Percentiles rank a stretch among this genome's conserved stretches.
Evolutionary conservation across 306 rosid species (phyloP).

Genomic region (Lablab purpureus): DNA sequence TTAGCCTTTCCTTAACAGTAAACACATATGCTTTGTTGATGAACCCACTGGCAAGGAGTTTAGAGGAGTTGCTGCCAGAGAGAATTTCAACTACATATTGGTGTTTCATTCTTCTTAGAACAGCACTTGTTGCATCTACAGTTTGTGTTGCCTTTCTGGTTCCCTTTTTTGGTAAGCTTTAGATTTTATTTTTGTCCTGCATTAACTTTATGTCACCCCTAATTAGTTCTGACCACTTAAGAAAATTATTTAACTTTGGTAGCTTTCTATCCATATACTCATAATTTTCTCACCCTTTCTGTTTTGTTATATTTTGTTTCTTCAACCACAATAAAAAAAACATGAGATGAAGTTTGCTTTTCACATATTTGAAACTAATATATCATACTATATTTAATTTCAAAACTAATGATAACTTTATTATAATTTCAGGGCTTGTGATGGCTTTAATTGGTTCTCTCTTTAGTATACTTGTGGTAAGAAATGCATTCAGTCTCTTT

Average conservation of each 20-base stretch:
- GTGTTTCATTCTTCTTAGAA: slow-evolving; percentile 69
- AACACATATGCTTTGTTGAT: slow-evolving; percentile 70
- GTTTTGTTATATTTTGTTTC: slow-evolving; percentile 5
- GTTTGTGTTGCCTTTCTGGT: slow-evolving; percentile 75
- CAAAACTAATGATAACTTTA: slow-evolving; percentile 15
- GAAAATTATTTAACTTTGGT: background rate
- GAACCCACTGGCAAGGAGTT: slow-evolving; percentile 84
- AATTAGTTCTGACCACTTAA: background rate
- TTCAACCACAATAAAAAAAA: background rate
- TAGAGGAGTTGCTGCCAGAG: slow-evolving; percentile 76
- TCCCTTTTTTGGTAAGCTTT: slow-evolving; percentile 75
- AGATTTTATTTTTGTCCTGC: slow-evolving; percentile 9
- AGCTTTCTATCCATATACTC: background rate
- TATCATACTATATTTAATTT: background rate
- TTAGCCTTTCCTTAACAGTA: slow-evolving; percentile 59
- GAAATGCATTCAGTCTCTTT: slow-evolving; percentile 19
- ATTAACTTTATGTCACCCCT: background rate
- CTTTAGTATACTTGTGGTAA: slow-evolving; percentile 71
- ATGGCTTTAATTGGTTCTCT: slow-evolving; percentile 76
- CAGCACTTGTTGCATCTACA: slow-evolving; percentile 64
- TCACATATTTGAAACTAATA: background rate
- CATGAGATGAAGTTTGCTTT: background rate
- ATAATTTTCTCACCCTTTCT: background rate
- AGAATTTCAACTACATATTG: slow-evolving; percentile 52
- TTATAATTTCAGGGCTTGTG: slow-evolving; percentile 68